These are phyloP conservation scores for Uronychia setigera DNA, from an alignment of 73 alveolate genomes.

Conservation along the genomic window DNA sequence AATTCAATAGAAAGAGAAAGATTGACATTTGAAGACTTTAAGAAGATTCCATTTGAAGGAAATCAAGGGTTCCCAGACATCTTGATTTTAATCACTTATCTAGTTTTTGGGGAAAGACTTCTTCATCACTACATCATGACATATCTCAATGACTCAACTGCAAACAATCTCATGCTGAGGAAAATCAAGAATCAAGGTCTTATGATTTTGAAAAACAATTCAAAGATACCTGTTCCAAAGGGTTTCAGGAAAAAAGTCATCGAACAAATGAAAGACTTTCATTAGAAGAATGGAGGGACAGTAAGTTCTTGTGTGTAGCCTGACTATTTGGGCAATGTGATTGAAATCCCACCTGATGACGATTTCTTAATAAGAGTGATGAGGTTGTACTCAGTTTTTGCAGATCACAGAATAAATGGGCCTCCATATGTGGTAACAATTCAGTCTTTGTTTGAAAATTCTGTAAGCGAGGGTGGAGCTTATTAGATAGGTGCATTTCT, in stretches of 20 bases:
- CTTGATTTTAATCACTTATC: not conserved
- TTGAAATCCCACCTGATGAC: not conserved
- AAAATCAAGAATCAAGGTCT: not conserved
- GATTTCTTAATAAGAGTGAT: not conserved
- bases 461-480: not conserved
- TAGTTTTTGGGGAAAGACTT: not conserved
- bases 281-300: not conserved
- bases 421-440: not conserved
- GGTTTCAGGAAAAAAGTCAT: not conserved
- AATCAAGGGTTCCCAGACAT: not conserved
- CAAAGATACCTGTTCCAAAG: not conserved
- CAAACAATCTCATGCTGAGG: not conserved
- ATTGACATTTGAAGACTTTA: not conserved
- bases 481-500: not conserved
- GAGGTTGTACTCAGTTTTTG: not conserved
- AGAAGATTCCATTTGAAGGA: not conserved
- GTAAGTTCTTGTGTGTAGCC: not conserved
- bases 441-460: not conserved
- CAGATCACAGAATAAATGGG: not conserved
- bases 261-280: not conserved
- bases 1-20: not conserved
- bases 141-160: not conserved
- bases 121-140: constrained; percentile 1
- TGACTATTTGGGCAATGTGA: not conserved
- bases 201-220: not conserved